These are phyloP conservation scores for Tetradesmus obliquus DNA, from an alignment of 139 green algal species.

Conservation along the genomic window DNA sequence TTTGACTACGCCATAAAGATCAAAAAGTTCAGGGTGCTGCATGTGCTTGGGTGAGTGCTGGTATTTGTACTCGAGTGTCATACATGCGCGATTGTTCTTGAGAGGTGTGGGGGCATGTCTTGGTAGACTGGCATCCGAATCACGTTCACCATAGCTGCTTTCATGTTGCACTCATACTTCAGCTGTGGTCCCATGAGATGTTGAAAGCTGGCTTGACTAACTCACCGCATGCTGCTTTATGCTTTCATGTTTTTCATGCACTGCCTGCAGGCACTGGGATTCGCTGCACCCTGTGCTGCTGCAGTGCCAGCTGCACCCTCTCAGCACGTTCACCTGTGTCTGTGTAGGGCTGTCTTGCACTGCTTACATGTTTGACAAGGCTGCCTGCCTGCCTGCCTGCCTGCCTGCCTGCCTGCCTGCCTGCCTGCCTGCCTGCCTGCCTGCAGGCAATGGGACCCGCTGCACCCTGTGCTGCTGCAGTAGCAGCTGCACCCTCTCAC, in stretches of 20 bases:
- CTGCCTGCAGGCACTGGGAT: constrained; percentile 24
- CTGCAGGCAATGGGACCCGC: not conserved
- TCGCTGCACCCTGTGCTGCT: constrained; percentile 35
- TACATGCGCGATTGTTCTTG: no score
- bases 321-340: no score
- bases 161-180: no score
- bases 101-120: no score
- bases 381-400: constrained; percentile 2
- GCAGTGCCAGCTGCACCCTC: not conserved
- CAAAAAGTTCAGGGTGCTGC: constrained; percentile 14
- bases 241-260: no score
- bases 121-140: no score
- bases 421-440: constrained; percentile 9
- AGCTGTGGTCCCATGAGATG: no score
- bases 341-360: no score
- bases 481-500: not conserved
- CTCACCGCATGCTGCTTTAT: no score
- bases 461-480: not conserved
- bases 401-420: constrained; percentile 9
- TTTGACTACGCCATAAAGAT: constrained; percentile 17
- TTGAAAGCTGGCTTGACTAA: no score
- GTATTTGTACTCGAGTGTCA: no score
- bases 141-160: no score
- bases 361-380: not conserved
- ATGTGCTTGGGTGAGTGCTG: constrained; percentile 19